Base-by-base conservation (phyloP, 106 monocot genomes). In the Iris macrosiphon region DNA sequence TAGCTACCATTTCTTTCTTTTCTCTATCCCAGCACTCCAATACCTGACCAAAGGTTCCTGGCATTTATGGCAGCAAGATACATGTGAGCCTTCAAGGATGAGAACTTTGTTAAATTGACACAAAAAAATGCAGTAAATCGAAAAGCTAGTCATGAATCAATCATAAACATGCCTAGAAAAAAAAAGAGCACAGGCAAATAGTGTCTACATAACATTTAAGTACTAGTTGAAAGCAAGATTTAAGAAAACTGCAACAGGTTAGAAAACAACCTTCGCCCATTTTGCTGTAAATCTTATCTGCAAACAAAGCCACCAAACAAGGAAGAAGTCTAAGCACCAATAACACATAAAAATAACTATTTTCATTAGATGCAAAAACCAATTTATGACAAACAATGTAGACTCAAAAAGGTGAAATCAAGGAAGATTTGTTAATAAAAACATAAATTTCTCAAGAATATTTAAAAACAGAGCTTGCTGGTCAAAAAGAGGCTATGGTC, bases 11-110 rank as follows among this genome's bases (percentile, higher is more conserved):
- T 52, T 87, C 86, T 45, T 73, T 75, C 33, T 39, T 64, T 55
- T 87, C 77, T 37, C 71, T 62, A 28, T 87, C 86, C 86, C 80
- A 87, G 31, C 86, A 87, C 68, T 87, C 86, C 49, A 87, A 47
- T 38, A 87, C 86, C 23, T 77, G 77, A 18, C 86, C 86, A 45
- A 87, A 87, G 6, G 86, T 87, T 29, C 86, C 86, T 87, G 62
- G 22, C 3, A n/a, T 7, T 43, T 37, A 31, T 17, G 0, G 29
- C 0, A 58, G 10, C 13, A 43, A 58, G 17, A 10, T 10, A 6
- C 17, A n/a, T n/a, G n/a, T n/a, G n/a, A n/a, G n/a, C n/a, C n/a
- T n/a, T n/a, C n/a, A n/a, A 31, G 47, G 4, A 31, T 31, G 16
- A 45, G 14, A 3, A 0, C 12, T 16, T 15, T 10, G 4, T 28